A percentile compares a stretch with the other conserved stretches of the same genome.
phyloP scores from a whole-genome alignment of 1,284 basidiomycete species.

The Hortiboletus rubellus region DNA sequence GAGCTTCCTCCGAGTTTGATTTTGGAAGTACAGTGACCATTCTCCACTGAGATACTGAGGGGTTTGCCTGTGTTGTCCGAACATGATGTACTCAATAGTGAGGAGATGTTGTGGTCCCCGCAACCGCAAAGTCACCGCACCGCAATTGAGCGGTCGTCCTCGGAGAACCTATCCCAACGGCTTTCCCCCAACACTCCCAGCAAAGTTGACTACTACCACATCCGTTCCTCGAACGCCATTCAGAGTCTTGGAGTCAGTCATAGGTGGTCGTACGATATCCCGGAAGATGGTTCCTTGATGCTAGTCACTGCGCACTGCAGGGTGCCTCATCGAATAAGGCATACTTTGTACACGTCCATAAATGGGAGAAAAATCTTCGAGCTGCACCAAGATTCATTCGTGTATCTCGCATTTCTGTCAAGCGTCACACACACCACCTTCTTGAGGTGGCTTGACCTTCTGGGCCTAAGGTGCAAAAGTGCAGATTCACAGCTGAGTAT shows the following conservation, averaged over 20 bases:
- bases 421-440: background rate
- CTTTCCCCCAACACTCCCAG: conserved; percentile 6
- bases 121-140: background rate
- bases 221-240: background rate
- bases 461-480: background rate
- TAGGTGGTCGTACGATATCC: background rate
- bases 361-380: conserved; percentile 2
- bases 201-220: conserved; percentile 4
- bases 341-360: background rate
- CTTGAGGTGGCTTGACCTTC: conserved; percentile 12
- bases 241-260: background rate
- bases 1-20: conserved; percentile 5
- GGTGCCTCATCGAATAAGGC: conserved; percentile 1
- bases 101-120: background rate
- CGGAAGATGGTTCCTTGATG: conserved; percentile 3
- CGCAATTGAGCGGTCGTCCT: conserved; percentile 10
- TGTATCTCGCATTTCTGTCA: conserved; percentile 11
- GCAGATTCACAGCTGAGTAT: conserved; percentile 1
- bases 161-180: conserved; percentile 12
- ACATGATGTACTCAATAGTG: conserved; percentile 8
- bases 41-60: conserved; percentile 1
- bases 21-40: background rate
- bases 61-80: conserved; percentile 4
- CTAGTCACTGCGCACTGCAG: background rate
- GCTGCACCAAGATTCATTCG: conserved; percentile 19